A percentile compares a stretch with the other conserved stretches of the same genome.
phyloP scores from a whole-genome alignment of 208 protist genomes.

The Leishmania martiniquensis region DNA sequence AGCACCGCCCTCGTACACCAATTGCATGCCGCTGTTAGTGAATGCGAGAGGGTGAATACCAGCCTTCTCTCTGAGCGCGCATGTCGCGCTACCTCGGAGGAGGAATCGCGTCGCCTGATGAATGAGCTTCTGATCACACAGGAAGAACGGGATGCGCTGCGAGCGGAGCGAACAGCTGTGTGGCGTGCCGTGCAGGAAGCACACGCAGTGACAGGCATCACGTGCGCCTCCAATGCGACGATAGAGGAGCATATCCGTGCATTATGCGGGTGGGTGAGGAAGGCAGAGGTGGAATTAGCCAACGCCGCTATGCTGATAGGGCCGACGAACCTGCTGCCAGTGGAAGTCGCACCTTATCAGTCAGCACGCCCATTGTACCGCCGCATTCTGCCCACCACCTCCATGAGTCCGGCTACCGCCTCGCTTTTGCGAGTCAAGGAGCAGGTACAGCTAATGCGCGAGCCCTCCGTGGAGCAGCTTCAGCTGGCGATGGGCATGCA shows the following conservation, averaged over 20 bases:
- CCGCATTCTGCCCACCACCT: constrained; percentile 35
- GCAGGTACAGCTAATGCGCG: constrained; percentile 48
- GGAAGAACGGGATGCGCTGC: constrained; percentile 12
- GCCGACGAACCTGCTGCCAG: neutral
- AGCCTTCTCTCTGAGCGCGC: constrained; percentile 12
- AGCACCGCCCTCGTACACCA: neutral
- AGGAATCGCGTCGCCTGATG: constrained; percentile 2
- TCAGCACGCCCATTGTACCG: constrained; percentile 25
- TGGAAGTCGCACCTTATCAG: neutral
- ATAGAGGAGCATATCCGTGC: constrained; percentile 23
- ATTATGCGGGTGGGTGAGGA: constrained; percentile 13
- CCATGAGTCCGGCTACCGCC: constrained; percentile 44
- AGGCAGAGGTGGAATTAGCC: constrained; percentile 2
- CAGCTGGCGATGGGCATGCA: constrained; percentile 25
- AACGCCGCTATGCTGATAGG: neutral
- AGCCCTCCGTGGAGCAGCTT: constrained; percentile 21
- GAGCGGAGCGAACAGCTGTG: constrained; percentile 15
- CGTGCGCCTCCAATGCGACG: constrained; percentile 2
- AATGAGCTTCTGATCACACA: constrained; percentile 9
- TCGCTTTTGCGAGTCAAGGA: constrained; percentile 60
- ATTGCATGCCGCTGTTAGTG: constrained; percentile 4
- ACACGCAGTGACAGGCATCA: neutral
- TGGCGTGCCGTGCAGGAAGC: constrained; percentile 9
- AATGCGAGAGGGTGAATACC: neutral
- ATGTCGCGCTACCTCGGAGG: constrained; percentile 13